Evolutionary conservation across 441 rosid species (phyloP), one percentile per base, ranked within the genome.

Genomic region (Mallotus japonicus): DNA sequence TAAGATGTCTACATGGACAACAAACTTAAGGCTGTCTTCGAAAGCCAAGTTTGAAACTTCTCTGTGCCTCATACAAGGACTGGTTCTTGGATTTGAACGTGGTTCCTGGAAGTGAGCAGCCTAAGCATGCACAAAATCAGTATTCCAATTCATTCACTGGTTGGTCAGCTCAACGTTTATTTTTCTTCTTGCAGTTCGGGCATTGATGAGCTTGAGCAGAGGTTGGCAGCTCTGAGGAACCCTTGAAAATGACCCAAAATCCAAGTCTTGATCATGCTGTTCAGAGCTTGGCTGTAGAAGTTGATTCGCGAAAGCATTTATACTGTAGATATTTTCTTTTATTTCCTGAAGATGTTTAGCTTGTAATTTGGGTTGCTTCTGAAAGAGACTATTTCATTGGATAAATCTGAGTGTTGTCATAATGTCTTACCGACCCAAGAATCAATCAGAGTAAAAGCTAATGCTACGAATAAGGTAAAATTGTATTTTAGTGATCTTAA

Each of bases 211-310:
- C 87, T 95, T 17, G 97, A 95, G 89, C 85, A 95, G 85, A 89
- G 94, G 24, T 82, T 90, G 93, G 97, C 90, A 3, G 89, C 97
- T 56, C 90, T 95, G 70, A 88, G 96, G 79, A 88, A 86, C 75
- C 83, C 92, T 57, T 90, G 77, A 85, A 70, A 65, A 67, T 59
- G 64, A 65, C 69, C 6, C 47, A 37, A 62, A 74, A 49, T n/a
- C 28, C 62, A 40, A 60, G 34, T 62, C 42, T 20, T 58, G 5
- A 17, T 72, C 40, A n/a, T 62, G 15, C 40, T 53, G 17, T 53
- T 44, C 11, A 42, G 44, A 62, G 74, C 40, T 49, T 70, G 49
- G 10, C 72, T 44, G 8, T 65, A 15, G 20, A 16, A 28, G 71
- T 65, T 3, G 37, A 46, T 72, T 65, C 69, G 55, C 22, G 53